phyloP scores from a whole-genome alignment of 495 filamentous ascomycete species.

The Trichoderma erinaceum region DNA sequence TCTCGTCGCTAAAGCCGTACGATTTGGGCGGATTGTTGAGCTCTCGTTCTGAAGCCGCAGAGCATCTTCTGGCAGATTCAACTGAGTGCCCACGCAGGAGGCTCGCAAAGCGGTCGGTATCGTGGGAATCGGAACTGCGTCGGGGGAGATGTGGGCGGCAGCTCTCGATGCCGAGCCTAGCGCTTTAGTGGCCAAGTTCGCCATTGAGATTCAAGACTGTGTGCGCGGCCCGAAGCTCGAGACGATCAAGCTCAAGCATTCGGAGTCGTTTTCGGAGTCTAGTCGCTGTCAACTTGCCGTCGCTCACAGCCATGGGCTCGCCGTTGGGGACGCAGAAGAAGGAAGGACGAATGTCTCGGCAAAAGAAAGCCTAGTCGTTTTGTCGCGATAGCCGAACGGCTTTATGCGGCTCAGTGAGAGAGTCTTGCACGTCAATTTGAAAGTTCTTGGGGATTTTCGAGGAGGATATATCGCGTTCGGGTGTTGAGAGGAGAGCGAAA shows the following conservation, averaged over 20 bases:
- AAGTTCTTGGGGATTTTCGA: background rate
- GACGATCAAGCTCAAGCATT: background rate
- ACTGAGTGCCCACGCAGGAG: background rate
- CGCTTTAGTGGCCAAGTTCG: background rate
- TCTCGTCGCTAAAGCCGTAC: background rate
- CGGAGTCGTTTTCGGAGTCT: conserved; percentile 3
- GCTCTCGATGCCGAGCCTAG: conserved; percentile 4
- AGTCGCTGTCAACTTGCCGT: background rate
- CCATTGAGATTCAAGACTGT: background rate
- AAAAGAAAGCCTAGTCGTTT: background rate
- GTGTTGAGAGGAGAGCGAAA: background rate
- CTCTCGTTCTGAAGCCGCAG: background rate
- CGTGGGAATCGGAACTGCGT: background rate
- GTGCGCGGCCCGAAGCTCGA: conserved; percentile 6
- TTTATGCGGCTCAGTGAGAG: background rate
- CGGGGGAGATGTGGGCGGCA: conserved; percentile 6
- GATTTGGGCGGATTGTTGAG: background rate
- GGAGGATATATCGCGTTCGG: background rate
- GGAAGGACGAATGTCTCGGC: background rate
- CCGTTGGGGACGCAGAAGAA: background rate
- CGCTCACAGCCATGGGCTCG: conserved; percentile 9
- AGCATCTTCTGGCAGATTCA: background rate
- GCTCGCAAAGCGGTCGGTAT: background rate
- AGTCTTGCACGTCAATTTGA: background rate
- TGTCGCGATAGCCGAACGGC: background rate